phyloP scores from a whole-genome alignment of 1,139 yeast species.

The Ogataea hybrid region DNA sequence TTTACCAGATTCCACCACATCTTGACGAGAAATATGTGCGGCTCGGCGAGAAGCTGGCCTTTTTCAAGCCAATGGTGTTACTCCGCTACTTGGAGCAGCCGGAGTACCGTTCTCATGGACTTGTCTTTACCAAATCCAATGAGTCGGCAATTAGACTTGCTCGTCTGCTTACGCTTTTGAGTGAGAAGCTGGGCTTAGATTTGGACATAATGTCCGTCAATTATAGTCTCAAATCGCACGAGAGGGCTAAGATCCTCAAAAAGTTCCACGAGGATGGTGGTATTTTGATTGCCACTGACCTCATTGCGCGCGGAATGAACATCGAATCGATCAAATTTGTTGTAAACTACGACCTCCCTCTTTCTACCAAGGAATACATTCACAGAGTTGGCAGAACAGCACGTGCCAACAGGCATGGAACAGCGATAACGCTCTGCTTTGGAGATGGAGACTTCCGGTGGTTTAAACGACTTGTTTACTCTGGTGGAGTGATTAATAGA shows the following conservation, averaged over 20 bases:
- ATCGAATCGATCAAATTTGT: constrained; percentile 70
- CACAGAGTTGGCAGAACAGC: constrained; percentile 98
- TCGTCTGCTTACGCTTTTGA: constrained; percentile 52
- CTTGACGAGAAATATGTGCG: constrained; percentile 51
- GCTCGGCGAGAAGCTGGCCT: constrained; percentile 53
- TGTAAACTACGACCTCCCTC: constrained; percentile 86
- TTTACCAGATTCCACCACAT: constrained; percentile 53
- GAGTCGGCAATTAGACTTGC: constrained; percentile 80
- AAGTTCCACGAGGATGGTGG: constrained; percentile 49
- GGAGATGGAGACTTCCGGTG: constrained; percentile 78
- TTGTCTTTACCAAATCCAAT: constrained; percentile 81
- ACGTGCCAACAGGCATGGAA: constrained; percentile 78
- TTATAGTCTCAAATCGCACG: constrained; percentile 31
- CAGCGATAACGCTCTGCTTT: constrained; percentile 64
- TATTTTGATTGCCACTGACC: constrained; percentile 81
- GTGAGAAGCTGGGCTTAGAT: constrained; percentile 21
- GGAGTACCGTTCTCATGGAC: constrained; percentile 36
- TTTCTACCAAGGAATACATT: constrained; percentile 85
- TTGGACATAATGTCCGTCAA: constrained; percentile 35
- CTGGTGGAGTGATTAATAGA: constrained; percentile 38
- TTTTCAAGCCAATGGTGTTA: constrained; percentile 73
- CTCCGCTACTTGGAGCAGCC: constrained; percentile 48
- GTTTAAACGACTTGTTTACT: constrained; percentile 49
- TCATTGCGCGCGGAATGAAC: constrained; percentile 94
- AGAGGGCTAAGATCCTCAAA: constrained; percentile 38